Conservation (phyloP, 83 land plant species). For the Thuja plicata region DNA sequence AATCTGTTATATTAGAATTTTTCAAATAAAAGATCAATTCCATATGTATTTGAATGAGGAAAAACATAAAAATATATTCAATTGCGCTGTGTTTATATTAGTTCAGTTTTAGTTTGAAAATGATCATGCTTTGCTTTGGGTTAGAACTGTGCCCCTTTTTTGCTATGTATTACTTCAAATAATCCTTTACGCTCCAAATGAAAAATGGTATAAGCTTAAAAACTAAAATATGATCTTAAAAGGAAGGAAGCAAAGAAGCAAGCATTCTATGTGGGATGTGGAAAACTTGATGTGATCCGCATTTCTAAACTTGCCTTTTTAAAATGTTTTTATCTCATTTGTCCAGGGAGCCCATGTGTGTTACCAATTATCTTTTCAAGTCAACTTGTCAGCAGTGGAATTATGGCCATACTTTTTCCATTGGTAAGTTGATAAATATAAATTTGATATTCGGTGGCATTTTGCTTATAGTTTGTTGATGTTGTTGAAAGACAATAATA, state of each 20-base stretch:
- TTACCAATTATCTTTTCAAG: slow-evolving; percentile 62
- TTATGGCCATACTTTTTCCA: slow-evolving; percentile 70
- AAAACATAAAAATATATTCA: neutral
- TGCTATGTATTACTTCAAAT: no score
- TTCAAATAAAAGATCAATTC: neutral
- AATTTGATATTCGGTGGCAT: neutral
- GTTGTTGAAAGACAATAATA: neutral
- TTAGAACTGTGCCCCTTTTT: no score
- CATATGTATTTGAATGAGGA: neutral
- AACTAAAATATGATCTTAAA: neutral
- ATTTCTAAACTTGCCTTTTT: neutral
- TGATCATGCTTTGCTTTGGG: no score
- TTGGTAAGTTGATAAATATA: slow-evolving; percentile 38
- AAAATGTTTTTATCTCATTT: neutral
- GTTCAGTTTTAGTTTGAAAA: no score
- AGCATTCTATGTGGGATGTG: slow-evolving; percentile 5
- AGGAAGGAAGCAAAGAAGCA: neutral
- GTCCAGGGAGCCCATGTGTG: slow-evolving; percentile 65
- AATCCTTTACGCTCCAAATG: no score
- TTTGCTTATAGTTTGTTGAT: neutral
- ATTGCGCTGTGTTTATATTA: neutral
- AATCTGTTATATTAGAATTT: neutral
- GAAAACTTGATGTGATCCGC: neutral
- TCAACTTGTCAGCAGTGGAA: slow-evolving; percentile 63
- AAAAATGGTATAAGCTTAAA: neutral